These are phyloP conservation scores for Globisporangium mamillatum DNA, from an alignment of 352 stramenopile species.

Conservation along the genomic window DNA sequence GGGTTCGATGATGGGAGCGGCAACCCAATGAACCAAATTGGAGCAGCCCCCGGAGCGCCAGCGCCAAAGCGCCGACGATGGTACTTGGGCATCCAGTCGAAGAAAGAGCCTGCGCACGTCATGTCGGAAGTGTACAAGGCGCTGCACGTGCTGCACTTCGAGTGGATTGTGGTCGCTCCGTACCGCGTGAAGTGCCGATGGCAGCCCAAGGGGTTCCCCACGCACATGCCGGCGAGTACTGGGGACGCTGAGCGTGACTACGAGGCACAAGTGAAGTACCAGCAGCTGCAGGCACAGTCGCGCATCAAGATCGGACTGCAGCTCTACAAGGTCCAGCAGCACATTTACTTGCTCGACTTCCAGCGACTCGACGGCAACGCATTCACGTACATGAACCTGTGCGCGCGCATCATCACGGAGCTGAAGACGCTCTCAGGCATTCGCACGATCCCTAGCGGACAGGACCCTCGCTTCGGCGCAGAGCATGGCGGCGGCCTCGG, in stretches of 20 bases:
- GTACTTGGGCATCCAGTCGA: constrained; percentile 99
- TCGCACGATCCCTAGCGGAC: constrained; percentile 46
- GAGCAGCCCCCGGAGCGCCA: constrained; percentile 19
- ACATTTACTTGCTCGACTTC: constrained; percentile 99
- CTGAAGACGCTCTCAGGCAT: constrained; percentile 94
- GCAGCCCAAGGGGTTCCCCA: constrained; percentile 62
- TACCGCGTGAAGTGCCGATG: constrained; percentile 98
- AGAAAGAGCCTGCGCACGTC: constrained; percentile 98
- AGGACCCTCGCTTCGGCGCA: constrained; percentile 49
- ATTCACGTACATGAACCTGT: constrained; percentile 99
- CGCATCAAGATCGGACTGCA: constrained; percentile 95
- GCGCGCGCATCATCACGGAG: constrained; percentile 98
- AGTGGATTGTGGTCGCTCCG: constrained; percentile 96
- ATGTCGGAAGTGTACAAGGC: constrained; percentile 99
- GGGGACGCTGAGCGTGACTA: constrained; percentile 21
- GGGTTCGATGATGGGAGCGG: constrained; percentile 36
- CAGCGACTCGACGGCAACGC: constrained; percentile 94
- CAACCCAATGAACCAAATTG: constrained; percentile 1
- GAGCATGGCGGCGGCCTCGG: constrained; percentile 40
- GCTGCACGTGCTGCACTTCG: constrained; percentile 94
- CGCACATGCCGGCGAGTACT: constrained; percentile 3
- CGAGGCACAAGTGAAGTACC: constrained; percentile 26
- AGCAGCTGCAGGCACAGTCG: constrained; percentile 31
- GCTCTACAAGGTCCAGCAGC: constrained; percentile 97
- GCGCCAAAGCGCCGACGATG: constrained; percentile 88